A percentile compares a stretch with the other conserved stretches of the same genome.
Conservation (phyloP, 331 rosid genomes). For the Stylosanthes scabra region DNA sequence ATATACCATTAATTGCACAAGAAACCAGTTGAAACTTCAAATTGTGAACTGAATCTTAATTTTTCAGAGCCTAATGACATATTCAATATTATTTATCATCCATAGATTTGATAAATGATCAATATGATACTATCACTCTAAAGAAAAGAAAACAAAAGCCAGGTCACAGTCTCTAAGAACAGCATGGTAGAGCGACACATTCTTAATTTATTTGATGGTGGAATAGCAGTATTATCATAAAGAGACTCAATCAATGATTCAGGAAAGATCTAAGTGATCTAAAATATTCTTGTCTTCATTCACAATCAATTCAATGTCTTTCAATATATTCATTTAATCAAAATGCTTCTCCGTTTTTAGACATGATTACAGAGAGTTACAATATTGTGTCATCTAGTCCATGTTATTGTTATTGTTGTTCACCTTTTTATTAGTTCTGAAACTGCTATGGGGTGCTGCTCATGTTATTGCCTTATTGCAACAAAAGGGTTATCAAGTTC, state of each 20-base stretch:
- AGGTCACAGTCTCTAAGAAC: not conserved
- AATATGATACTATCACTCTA: not conserved
- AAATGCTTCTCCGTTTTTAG: slow-evolving; percentile 10
- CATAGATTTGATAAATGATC: not conserved
- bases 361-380: too few relatives aligned
- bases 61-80: slow-evolving; percentile 17
- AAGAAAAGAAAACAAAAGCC: not conserved
- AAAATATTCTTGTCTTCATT: not conserved
- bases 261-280: not conserved
- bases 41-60: not conserved
- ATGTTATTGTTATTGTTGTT: too few relatives aligned
- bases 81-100: not conserved
- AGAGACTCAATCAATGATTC: not conserved
- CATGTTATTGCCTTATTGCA: not conserved
- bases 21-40: slow-evolving; percentile 6
- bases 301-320: not conserved
- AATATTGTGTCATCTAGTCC: too few relatives aligned
- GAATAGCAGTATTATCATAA: not conserved
- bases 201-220: not conserved
- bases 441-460: not conserved
- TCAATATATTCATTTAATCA: not conserved
- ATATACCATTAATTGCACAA: not conserved
- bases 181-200: too few relatives aligned
- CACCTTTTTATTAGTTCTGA: not conserved
- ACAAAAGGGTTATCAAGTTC: slow-evolving; percentile 9